Evolutionary conservation across 495 filamentous ascomycete genomes (phyloP), one percentile per base, ranked within the genome.

Genomic region (Saxophila tyrrhenica): DNA sequence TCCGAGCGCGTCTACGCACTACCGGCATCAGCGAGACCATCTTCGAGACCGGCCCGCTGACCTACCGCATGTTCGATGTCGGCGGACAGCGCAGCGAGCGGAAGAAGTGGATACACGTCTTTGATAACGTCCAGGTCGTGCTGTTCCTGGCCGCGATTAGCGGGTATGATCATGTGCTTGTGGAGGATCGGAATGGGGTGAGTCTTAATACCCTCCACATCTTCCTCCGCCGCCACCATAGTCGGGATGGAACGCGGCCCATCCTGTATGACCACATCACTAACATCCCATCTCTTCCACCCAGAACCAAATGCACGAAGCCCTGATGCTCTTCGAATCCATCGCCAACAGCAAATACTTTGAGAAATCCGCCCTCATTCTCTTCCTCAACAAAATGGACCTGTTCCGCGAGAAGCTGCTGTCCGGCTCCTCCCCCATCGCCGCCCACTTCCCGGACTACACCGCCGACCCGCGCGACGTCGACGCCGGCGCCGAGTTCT

Each of bases 41-140:
- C 55, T 98, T 98, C 70, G 90, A 95, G 67, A 77, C 97, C 21
- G 90, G 91, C 24, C 81, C 90, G 59, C 80, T 97, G 67, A 96
- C 91, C 59, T 98, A 96, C 69, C 83, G 89, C 49, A 98, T 98
- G 92, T 96, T 97, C 73, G 92, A 98, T 64, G 92, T 98, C 55
- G 92, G 92, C 62, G 92, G 92, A 50, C 92, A 98, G 69, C 76
- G 92, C 60, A 97, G 94, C 21, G 92, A 98, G 62, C 84, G 92
- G 50, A 98, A 98, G 78, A 98, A 98, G 71, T 98, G 92, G 92
- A 96, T 98, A 60, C 92, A 98, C 66, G 96, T 92, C 71, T 98
- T 98, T 67, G 92, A 98, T 65, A 94, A 94, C 63, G 92, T 98
- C 57, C 90, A 88, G 53, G 86, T 85, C 65, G 74, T 98, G 38